phyloP scores from a whole-genome alignment of 345 rosid species.

The Cardamine occulta region DNA sequence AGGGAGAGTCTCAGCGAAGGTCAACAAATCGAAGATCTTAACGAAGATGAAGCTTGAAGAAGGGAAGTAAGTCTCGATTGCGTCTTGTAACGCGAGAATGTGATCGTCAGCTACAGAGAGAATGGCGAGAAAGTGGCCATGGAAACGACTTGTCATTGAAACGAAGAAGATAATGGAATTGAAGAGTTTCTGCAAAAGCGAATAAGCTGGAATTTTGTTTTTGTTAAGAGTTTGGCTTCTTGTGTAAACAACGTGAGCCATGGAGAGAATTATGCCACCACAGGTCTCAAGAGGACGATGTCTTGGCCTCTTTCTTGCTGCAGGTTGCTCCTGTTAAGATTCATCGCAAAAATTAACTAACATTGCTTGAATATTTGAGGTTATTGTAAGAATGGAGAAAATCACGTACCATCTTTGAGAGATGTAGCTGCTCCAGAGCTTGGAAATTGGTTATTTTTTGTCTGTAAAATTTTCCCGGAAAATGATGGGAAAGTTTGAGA shows the following conservation, averaged over 20 bases:
- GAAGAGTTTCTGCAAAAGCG: constrained; percentile 34
- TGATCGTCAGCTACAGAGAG: constrained; percentile 52
- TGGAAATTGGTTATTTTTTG: background rate
- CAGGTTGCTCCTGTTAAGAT: constrained; percentile 38
- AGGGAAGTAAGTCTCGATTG: constrained; percentile 56
- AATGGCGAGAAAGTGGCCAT: constrained; percentile 44
- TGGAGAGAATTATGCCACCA: constrained; percentile 46
- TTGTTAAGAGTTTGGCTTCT: constrained; percentile 47
- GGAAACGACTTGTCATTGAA: constrained; percentile 36
- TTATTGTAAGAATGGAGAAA: background rate
- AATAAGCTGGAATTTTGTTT: constrained; percentile 34
- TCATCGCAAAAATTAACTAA: background rate
- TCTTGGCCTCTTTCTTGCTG: constrained; percentile 29
- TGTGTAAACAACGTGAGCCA: constrained; percentile 45
- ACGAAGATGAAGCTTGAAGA: constrained; percentile 50
- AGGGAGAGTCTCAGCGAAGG: constrained; percentile 55
- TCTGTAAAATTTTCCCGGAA: background rate
- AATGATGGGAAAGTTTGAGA: constrained; percentile 45
- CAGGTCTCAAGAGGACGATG: constrained; percentile 68
- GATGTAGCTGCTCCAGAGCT: constrained; percentile 14
- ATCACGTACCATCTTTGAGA: constrained; percentile 39
- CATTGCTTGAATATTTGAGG: background rate
- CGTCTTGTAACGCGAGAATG: constrained; percentile 52
- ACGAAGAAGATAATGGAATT: background rate
- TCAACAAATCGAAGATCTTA: constrained; percentile 48